Percentiles rank a stretch among this genome's conserved stretches.
These are phyloP conservation scores for Fusarium sarcochroum DNA, from an alignment of 2,329 filamentous ascomycete genomes.

Conservation along the genomic window DNA sequence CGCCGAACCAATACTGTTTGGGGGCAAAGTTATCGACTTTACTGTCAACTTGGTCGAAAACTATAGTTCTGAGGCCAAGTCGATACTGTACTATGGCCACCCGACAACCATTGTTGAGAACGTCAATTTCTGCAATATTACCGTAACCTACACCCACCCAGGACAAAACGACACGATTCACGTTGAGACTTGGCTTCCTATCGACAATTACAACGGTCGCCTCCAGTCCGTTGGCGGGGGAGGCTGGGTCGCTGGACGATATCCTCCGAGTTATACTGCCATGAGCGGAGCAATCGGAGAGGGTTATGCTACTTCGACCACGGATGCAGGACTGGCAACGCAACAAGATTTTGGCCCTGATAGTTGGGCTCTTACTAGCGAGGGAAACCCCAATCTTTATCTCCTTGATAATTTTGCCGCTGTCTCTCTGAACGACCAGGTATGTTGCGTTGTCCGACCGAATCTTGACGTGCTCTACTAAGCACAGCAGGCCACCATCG, in stretches of 20 bases:
- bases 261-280: background rate
- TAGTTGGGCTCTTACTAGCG: background rate
- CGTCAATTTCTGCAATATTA: background rate
- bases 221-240: background rate
- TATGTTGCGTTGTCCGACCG: background rate
- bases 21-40: background rate
- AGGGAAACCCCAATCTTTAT: background rate
- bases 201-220: background rate
- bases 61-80: background rate
- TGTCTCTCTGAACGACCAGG: background rate
- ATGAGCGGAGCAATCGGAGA: background rate
- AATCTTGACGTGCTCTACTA: background rate
- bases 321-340: background rate
- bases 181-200: background rate
- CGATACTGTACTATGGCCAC: background rate
- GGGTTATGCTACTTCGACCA: background rate
- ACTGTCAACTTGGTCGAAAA: background rate
- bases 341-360: background rate
- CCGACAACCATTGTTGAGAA: background rate
- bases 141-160: background rate
- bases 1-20: background rate
- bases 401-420: background rate
- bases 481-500: background rate
- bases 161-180: background rate
- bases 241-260: background rate